These are phyloP conservation scores for Suillus brevipes DNA, from an alignment of 768 basidiomycete species.

Conservation along the genomic window DNA sequence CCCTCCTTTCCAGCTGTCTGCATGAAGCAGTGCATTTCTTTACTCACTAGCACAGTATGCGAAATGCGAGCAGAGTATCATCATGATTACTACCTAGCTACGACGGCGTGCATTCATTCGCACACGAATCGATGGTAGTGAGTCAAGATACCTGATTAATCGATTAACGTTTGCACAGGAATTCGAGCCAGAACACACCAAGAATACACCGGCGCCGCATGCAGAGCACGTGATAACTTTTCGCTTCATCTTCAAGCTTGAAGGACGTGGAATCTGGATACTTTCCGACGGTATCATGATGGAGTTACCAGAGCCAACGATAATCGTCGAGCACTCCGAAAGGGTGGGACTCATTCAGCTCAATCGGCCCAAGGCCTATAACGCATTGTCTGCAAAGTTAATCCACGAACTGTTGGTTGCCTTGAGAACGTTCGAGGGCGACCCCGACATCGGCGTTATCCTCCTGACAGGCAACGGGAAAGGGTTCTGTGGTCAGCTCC, in stretches of 20 bases:
- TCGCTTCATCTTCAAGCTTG: background rate
- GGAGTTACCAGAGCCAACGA: constrained; percentile 18
- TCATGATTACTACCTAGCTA: too few relatives aligned
- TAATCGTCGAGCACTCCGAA: constrained; percentile 22
- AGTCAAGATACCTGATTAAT: too few relatives aligned
- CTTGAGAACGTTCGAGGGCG: constrained; percentile 62
- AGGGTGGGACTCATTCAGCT: constrained; percentile 62
- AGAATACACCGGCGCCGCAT: background rate
- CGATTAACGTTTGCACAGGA: too few relatives aligned
- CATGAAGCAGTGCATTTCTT: too few relatives aligned
- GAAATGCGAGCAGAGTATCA: too few relatives aligned
- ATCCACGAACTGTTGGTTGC: constrained; percentile 81
- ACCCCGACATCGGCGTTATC: constrained; percentile 73
- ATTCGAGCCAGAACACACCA: too few relatives aligned
- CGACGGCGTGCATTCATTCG: too few relatives aligned
- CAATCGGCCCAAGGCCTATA: constrained; percentile 84
- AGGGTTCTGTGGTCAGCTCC: constrained; percentile 54
- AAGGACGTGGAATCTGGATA: background rate
- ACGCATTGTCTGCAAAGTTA: constrained; percentile 79
- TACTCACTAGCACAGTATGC: too few relatives aligned
- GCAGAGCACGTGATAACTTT: background rate
- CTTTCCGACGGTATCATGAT: constrained; percentile 14
- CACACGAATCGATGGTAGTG: too few relatives aligned
- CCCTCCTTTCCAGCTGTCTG: too few relatives aligned
- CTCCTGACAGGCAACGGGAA: constrained; percentile 89